Percentiles rank a stretch among this genome's conserved stretches.
These are phyloP conservation scores for Trichoderma koningiopsis DNA, from an alignment of 2,329 filamentous ascomycete genomes.

Conservation along the genomic window DNA sequence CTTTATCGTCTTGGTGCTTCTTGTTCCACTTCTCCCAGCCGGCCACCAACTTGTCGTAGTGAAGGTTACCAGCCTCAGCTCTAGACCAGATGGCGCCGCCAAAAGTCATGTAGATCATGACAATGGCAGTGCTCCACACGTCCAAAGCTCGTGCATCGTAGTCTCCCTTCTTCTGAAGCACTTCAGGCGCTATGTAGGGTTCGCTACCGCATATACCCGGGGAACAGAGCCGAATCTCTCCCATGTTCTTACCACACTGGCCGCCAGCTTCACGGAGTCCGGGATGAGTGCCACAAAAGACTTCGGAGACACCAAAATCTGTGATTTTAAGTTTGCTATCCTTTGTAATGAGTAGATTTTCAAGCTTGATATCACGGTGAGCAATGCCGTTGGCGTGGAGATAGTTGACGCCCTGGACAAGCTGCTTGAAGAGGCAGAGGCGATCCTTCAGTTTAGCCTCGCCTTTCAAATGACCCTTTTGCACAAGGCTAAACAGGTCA, in stretches of 20 bases:
- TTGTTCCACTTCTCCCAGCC: slow-evolving; percentile 71
- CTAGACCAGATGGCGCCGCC: slow-evolving; percentile 74
- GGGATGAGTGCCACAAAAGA: slow-evolving; percentile 80
- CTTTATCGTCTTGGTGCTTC: slow-evolving; percentile 46
- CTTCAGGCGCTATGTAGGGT: slow-evolving; percentile 86
- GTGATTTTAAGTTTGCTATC: slow-evolving; percentile 87
- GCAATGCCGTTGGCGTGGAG: slow-evolving; percentile 83
- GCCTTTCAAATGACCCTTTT: slow-evolving; percentile 66
- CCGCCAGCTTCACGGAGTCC: slow-evolving; percentile 73
- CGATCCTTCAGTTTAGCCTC: slow-evolving; percentile 69
- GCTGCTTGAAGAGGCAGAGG: slow-evolving; percentile 85
- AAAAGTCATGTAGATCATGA: slow-evolving; percentile 77
- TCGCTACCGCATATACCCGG: slow-evolving; percentile 83
- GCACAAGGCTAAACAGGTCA: slow-evolving; percentile 75
- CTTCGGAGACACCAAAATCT: slow-evolving; percentile 87
- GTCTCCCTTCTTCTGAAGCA: slow-evolving; percentile 65
- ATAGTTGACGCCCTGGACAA: slow-evolving; percentile 79
- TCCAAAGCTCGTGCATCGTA: slow-evolving; percentile 79
- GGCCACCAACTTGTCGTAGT: slow-evolving; percentile 65
- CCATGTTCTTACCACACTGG: slow-evolving; percentile 73
- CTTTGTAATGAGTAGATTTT: slow-evolving; percentile 78
- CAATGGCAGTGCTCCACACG: slow-evolving; percentile 83
- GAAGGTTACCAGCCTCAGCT: slow-evolving; percentile 58
- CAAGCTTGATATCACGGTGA: slow-evolving; percentile 87
- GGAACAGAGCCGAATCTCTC: slow-evolving; percentile 68